Conservation (phyloP, 257 asterid genomes). For the Penstemon davidsonii region DNA sequence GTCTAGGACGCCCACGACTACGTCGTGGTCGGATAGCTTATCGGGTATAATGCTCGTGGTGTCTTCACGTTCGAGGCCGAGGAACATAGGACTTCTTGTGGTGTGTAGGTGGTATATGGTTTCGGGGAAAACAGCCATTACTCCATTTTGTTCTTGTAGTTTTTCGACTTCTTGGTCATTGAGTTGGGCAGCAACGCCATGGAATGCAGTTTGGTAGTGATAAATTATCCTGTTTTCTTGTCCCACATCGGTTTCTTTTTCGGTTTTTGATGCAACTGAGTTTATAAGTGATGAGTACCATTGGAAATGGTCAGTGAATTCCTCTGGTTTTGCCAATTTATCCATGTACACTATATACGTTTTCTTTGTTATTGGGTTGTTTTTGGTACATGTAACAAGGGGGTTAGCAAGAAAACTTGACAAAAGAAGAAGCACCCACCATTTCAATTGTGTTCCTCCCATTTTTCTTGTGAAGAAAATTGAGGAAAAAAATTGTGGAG, state of each 20-base stretch:
- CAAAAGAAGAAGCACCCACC: constrained; percentile 37
- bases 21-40: constrained; percentile 41
- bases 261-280: constrained; percentile 20
- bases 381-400: constrained; percentile 12
- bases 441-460: constrained; percentile 40
- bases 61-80: constrained; percentile 58
- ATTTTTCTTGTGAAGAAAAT: constrained; percentile 32
- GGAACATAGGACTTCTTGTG: constrained; percentile 82
- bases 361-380: constrained; percentile 30
- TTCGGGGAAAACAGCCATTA: constrained; percentile 64
- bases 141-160: constrained; percentile 43
- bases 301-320: constrained; percentile 51
- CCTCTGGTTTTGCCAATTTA: constrained; percentile 64
- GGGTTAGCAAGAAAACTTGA: constrained; percentile 25
- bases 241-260: constrained; percentile 1
- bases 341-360: constrained; percentile 77
- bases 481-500: not conserved
- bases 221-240: constrained; percentile 56
- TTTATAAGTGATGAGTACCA: constrained; percentile 76
- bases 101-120: constrained; percentile 72
- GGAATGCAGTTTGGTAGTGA: constrained; percentile 72
- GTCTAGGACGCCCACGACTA: constrained; percentile 77
- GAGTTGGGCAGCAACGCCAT: constrained; percentile 81
- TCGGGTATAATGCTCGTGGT: constrained; percentile 38
- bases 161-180: constrained; percentile 49